These are phyloP conservation scores for Bryoerythrophyllum caledonicum DNA, from an alignment of 225 moss, liverwort and hornwort genomes.

Conservation along the genomic window DNA sequence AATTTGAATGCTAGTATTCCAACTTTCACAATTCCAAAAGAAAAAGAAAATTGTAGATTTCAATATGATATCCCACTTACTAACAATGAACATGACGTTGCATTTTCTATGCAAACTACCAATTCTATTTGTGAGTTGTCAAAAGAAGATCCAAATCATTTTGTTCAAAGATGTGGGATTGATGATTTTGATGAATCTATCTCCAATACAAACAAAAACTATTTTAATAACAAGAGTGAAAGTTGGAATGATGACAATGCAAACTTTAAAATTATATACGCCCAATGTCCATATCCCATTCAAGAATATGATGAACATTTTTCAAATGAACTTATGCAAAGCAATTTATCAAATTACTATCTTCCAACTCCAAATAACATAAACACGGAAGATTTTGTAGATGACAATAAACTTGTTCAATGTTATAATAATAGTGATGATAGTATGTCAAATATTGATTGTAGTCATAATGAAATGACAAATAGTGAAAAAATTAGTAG, in stretches of 20 bases:
- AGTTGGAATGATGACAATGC: not conserved
- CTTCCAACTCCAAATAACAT: not conserved
- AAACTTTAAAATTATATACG: not conserved
- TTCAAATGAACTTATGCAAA: not conserved
- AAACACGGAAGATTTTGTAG: not conserved
- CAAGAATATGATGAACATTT: not conserved
- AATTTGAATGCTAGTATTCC: not conserved
- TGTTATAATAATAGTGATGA: not conserved
- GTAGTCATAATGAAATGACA: no score
- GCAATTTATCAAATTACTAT: not conserved
- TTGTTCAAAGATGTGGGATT: not conserved
- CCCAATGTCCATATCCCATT: not conserved
- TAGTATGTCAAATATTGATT: no score
- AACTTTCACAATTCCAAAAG: not conserved
- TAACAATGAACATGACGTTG: slow-evolving; percentile 16
- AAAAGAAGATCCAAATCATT: not conserved
- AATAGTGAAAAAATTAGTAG: no score
- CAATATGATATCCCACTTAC: not conserved
- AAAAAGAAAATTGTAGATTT: not conserved
- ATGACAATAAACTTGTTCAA: not conserved
- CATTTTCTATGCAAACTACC: slow-evolving; percentile 5
- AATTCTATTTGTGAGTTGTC: not conserved
- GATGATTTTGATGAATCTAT: not conserved
- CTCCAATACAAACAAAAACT: not conserved
- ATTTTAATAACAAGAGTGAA: not conserved